A percentile compares a stretch with the other conserved stretches of the same genome.
Conservation (phyloP, 805 yeast genomes). For the Cephaloascus albidus region DNA sequence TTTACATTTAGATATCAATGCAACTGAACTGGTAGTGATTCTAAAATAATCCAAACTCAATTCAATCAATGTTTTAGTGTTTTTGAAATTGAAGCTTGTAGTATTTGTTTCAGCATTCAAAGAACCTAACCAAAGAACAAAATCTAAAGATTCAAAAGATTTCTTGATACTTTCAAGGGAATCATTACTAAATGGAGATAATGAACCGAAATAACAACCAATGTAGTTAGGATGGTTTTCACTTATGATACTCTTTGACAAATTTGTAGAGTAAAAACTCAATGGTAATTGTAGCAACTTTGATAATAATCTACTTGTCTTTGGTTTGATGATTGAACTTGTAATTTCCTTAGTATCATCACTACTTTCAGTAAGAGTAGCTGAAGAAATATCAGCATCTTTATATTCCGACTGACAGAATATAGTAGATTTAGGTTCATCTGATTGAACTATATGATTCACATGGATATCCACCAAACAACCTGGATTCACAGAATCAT, state of each 20-base stretch:
- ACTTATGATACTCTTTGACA: slow-evolving; percentile 13
- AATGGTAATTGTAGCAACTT: no score
- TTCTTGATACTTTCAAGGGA: slow-evolving; percentile 2
- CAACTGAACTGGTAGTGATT: no score
- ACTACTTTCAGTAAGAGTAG: slow-evolving; percentile 19
- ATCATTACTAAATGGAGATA: no score
- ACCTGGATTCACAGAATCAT: no score
- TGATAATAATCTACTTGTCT: slow-evolving; percentile 11
- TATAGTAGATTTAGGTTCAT: no score
- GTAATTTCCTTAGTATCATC: slow-evolving; percentile 15
- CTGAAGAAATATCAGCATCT: slow-evolving; percentile 21
- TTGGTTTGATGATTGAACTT: slow-evolving; percentile 10
- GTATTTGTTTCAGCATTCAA: slow-evolving; percentile 7
- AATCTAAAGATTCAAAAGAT: slow-evolving; percentile 10
- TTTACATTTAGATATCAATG: no score
- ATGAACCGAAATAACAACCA: slow-evolving; percentile 20
- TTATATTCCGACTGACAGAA: no score
- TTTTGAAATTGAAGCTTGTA: slow-evolving; percentile 7
- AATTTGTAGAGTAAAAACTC: slow-evolving; percentile 21
- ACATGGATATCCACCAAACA: no score
- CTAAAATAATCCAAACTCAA: slow-evolving; percentile 31
- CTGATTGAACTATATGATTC: no score
- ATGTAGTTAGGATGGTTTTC: slow-evolving; percentile 20
- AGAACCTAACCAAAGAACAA: slow-evolving; percentile 20
- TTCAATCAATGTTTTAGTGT: slow-evolving; percentile 19